Percentiles rank a stretch among this genome's conserved stretches.
Conservation (phyloP, 495 filamentous ascomycete species). For the Xylaria acuta region DNA sequence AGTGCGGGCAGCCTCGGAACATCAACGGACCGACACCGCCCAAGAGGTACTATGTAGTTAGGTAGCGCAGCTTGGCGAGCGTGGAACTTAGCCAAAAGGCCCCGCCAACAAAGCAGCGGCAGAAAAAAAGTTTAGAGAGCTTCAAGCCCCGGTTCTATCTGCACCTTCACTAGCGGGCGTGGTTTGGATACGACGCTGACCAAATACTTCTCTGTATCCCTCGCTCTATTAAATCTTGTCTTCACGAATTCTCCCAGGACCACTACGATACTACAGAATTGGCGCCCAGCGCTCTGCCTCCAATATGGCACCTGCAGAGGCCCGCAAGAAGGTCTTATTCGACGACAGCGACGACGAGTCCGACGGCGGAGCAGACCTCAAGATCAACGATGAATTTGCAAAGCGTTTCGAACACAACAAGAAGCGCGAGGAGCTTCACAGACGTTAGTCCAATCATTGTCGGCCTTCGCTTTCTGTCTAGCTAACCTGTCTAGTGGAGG, state of each 20-base stretch:
- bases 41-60: too few species aligned
- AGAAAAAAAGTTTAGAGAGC: slow-evolving; percentile 40
- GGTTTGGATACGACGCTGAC: neutral
- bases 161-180: slow-evolving; percentile 3
- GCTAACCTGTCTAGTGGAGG: slow-evolving; percentile 69
- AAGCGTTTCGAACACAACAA: slow-evolving; percentile 94
- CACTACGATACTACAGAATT: neutral
- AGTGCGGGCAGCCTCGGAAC: slow-evolving; percentile 26
- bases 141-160: slow-evolving; percentile 10
- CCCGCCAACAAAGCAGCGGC: slow-evolving; percentile 26
- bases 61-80: slow-evolving; percentile 10
- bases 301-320: slow-evolving; percentile 37
- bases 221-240: neutral
- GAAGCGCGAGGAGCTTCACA: slow-evolving; percentile 87
- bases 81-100: neutral
- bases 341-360: slow-evolving; percentile 58
- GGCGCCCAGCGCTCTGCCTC: neutral
- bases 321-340: slow-evolving; percentile 40
- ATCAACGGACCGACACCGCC: slow-evolving; percentile 37
- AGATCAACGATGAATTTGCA: slow-evolving; percentile 91
- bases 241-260: neutral
- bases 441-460: slow-evolving; percentile 60
- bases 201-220: neutral
- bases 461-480: neutral
- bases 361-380: slow-evolving; percentile 65